These are phyloP conservation scores for Erodium moschatum DNA, from an alignment of 441 rosid genomes.

Conservation along the genomic window DNA sequence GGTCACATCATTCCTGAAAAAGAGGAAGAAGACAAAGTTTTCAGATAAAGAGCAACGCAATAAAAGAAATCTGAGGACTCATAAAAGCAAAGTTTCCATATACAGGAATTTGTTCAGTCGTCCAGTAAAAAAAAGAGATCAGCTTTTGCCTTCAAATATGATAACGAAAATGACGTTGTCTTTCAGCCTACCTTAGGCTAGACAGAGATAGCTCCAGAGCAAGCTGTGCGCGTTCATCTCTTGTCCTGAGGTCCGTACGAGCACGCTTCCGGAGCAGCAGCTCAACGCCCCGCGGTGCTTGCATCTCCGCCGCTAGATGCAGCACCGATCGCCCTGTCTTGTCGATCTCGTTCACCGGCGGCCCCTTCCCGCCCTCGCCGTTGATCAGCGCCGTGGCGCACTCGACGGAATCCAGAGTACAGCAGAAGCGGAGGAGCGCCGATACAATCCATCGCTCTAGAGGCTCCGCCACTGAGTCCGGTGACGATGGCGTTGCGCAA, in stretches of 20 bases:
- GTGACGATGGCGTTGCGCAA: conserved; percentile 23
- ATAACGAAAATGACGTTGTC: conserved; percentile 22
- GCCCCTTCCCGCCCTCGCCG: conserved; percentile 49
- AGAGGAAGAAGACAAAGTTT: background rate
- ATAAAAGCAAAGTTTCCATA: conserved; percentile 29
- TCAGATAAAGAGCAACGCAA: background rate
- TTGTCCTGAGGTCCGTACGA: conserved; percentile 58
- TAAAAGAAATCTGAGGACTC: conserved; percentile 10
- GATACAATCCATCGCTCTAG: conserved; percentile 27
- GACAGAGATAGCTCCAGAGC: conserved; percentile 57
- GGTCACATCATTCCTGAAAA: conserved; percentile 38
- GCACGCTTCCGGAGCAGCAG: conserved; percentile 58
- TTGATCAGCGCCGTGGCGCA: conserved; percentile 51
- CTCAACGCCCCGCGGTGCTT: conserved; percentile 54
- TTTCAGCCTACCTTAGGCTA: conserved; percentile 35
- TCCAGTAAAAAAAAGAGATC: conserved; percentile 7
- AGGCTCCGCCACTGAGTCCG: background rate
- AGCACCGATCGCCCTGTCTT: conserved; percentile 41
- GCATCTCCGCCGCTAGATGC: conserved; percentile 54
- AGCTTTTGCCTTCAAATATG: conserved; percentile 22
- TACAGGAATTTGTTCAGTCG: conserved; percentile 17
- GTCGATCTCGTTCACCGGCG: conserved; percentile 44
- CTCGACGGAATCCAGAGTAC: conserved; percentile 42
- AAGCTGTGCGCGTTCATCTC: conserved; percentile 49
- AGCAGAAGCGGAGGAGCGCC: conserved; percentile 48